phyloP scores from a whole-genome alignment of 768 basidiomycete species.

The Coprinopsis sp. region DNA sequence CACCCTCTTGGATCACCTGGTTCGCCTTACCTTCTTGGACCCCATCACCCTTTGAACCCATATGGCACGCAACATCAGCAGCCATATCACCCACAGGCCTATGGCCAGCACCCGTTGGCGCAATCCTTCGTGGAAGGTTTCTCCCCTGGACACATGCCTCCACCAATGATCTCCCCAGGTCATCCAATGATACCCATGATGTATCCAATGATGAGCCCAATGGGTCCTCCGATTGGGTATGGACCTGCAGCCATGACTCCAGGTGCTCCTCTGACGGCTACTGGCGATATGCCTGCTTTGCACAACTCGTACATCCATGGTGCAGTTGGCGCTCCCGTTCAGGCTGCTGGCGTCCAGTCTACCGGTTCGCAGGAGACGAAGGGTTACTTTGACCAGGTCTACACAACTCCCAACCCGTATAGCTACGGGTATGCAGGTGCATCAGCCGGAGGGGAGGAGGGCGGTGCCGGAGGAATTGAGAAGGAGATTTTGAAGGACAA shows the following conservation, averaged over 20 bases:
- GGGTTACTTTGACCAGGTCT: constrained; percentile 11
- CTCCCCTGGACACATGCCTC: constrained; percentile 7
- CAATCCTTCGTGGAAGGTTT: constrained; percentile 6
- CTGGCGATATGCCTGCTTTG: constrained; percentile 30
- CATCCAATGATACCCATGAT: constrained; percentile 9
- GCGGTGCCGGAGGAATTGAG: neutral
- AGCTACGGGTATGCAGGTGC: neutral
- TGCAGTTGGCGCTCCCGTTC: constrained; percentile 45
- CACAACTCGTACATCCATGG: constrained; percentile 41
- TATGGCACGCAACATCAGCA: constrained; percentile 4
- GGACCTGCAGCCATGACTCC: constrained; percentile 59
- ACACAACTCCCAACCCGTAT: constrained; percentile 10
- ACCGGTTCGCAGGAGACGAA: constrained; percentile 3
- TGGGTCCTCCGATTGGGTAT: constrained; percentile 57
- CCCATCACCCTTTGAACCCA: constrained; percentile 12
- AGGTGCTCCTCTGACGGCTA: constrained; percentile 68
- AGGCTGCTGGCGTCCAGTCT: neutral
- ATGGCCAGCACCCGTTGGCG: constrained; percentile 1
- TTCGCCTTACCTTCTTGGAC: constrained; percentile 10
- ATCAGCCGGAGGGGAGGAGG: constrained; percentile 8
- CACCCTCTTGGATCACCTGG: constrained; percentile 10
- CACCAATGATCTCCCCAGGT: neutral
- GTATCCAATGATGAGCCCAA: constrained; percentile 6
- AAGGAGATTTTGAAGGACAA: constrained; percentile 5
- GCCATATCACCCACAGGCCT: constrained; percentile 1